Evolutionary conservation across 2,329 filamentous ascomycete genomes (phyloP).

Genomic region (Zalaria sp.): DNA sequence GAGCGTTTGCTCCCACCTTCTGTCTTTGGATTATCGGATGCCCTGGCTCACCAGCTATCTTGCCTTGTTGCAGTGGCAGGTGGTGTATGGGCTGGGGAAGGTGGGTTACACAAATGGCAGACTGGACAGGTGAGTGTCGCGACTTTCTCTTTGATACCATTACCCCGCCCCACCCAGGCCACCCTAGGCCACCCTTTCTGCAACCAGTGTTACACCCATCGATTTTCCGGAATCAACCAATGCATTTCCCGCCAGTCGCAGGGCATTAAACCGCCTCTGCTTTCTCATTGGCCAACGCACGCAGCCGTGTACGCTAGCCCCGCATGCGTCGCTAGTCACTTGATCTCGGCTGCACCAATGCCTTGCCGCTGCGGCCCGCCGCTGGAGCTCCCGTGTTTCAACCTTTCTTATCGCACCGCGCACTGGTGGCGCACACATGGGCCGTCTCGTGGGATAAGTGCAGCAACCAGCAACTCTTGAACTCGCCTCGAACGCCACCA

Average conservation of each 20-base stretch:
- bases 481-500: too few species aligned
- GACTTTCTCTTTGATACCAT: constrained; percentile 1
- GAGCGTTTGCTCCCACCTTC: constrained; percentile 55
- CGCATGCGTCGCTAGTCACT: constrained; percentile 48
- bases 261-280: background rate
- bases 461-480: constrained; percentile 1
- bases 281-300: background rate
- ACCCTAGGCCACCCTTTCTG: too few species aligned
- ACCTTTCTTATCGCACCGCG: constrained; percentile 5
- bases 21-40: constrained; percentile 69
- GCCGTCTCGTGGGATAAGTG: constrained; percentile 1
- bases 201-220: too few species aligned
- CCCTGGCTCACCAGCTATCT: constrained; percentile 73
- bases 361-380: constrained; percentile 9
- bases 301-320: constrained; percentile 12
- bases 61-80: constrained; percentile 61
- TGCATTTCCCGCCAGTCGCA: background rate
- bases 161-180: too few species aligned
- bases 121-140: constrained; percentile 70
- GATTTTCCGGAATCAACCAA: too few species aligned
- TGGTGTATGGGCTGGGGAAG: constrained; percentile 59
- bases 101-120: constrained; percentile 62
- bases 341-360: constrained; percentile 34
- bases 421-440: constrained; percentile 3
- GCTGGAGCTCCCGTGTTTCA: constrained; percentile 4